Evolutionary conservation across 2,329 filamentous ascomycete genomes (phyloP), one percentile per base, ranked within the genome.

Genomic region (Xylariaceae sp.): DNA sequence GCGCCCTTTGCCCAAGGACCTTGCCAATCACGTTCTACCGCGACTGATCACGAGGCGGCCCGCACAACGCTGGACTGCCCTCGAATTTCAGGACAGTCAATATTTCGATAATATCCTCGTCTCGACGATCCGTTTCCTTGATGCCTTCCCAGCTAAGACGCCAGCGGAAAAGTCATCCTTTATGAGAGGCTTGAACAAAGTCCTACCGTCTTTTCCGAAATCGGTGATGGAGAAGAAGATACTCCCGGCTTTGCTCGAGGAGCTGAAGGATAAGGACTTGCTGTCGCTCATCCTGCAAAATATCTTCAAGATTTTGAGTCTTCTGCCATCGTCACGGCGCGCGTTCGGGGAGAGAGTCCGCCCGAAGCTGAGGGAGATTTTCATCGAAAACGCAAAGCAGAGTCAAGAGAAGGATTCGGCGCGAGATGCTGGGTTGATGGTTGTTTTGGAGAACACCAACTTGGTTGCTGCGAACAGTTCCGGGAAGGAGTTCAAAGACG

Each of bases 71-170:
- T 83, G 97, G 77, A 92, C 87, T 30, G 92, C 93, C 3, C 86
- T 84, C 56, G 93, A 96, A 68, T 97, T 99, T 67, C 94, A 99
- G 71, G 86, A 97, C 73, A 95, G 92, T 69, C 87, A 90, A 66
- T 99, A 95, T 72, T 99, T 99, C 72, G 92, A 99, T 75, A 99
- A 97, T 69, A 90, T 97, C 51, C 80, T 99, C 3, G 91, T 99
- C 18, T 96, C 92, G 0, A 97, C 94, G 0, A 96, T 99, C 63
- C 89, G 94, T 10, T 99, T 99, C 70, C 78, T 99, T 30, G 94
- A 99, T 68, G 84, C 87, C 0, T 85, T 99, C 60, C 93, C 94
- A 0, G 90, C 90, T 39, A 99, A 99, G 76, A 96, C 92, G 1
- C 82, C 90, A 0, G 89, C 85, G 63, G 94, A 99, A 71, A 99